Conservation (phyloP, 225 moss, liverwort and hornwort species). For the Physcomitrellopsis africana region DNA sequence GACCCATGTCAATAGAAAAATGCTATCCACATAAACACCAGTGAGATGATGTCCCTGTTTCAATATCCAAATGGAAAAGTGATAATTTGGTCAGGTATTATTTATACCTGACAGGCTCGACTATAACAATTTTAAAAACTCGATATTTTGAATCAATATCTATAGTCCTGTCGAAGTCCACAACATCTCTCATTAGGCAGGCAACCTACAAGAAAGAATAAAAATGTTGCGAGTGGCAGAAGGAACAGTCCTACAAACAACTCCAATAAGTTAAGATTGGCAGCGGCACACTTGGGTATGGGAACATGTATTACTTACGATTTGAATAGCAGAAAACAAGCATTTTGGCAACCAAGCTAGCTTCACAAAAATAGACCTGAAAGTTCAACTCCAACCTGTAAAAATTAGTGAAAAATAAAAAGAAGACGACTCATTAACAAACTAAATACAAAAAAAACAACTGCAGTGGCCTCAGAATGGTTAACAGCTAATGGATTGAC, state of each 20-base stretch:
- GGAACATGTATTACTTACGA: slow-evolving; percentile 21
- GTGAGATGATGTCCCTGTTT: slow-evolving; percentile 5
- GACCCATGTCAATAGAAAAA: slow-evolving; percentile 13
- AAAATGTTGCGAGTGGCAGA: slow-evolving; percentile 1
- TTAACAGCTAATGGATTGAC: no score
- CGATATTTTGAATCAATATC: slow-evolving; percentile 6
- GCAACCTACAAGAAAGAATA: slow-evolving; percentile 4
- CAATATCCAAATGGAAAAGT: slow-evolving; percentile 6
- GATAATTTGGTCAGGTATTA: slow-evolving; percentile 22
- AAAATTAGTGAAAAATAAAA: no score
- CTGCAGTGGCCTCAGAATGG: no score
- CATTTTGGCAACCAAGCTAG: slow-evolving; percentile 16
- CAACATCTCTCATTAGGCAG: slow-evolving; percentile 9
- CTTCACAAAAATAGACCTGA: slow-evolving; percentile 32
- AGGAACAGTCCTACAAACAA: neutral
- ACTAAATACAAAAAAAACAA: no score
- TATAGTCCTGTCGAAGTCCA: slow-evolving; percentile 22
- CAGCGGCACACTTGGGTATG: slow-evolving; percentile 5
- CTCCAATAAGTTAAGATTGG: neutral
- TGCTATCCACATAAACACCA: neutral
- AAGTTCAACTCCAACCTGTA: slow-evolving; percentile 30
- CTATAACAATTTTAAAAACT: slow-evolving; percentile 9
- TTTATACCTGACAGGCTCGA: slow-evolving; percentile 27
- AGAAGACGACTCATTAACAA: no score
- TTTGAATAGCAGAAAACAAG: neutral